Evolutionary conservation across 1,139 yeast genomes (phyloP), one percentile per base, ranked within the genome.

Genomic region (Candida albicans): DNA sequence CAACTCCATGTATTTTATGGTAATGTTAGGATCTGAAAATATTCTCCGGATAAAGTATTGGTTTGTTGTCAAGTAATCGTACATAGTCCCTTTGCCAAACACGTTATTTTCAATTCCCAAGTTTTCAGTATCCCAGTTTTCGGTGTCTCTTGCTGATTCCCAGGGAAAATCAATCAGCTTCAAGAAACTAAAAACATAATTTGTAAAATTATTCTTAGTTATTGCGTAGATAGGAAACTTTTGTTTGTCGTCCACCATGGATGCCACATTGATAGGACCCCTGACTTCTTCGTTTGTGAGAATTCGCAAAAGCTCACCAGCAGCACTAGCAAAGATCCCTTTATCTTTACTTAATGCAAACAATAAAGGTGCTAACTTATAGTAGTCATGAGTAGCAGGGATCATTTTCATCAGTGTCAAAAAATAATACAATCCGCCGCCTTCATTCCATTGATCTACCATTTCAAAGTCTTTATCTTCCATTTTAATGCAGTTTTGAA

Each of bases 261-360:
- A 31, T 9, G 10, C 28, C 12, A 41, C 24, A 7, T 25, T 35
- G 8, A 13, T 26, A 18, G 31, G 29, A 13, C 28, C 37, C 15
- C 33, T 30, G 8, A 42, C 25, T 15, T 38, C 26, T 15, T 32
- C 35, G 13, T 36, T 28, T 42, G 47, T 44, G 36, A 41, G 53
- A 44, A 30, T 49, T 40, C 26, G 46, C 40, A 47, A 47, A 33
- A 41, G 44, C n/a, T 37, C 24, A 12, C 13, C 14, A 2, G 44
- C 47, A 44, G 41, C 45, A 30, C 49, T 46, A 3, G 55, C 53
- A 43, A 49, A 48, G 33, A 48, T 45, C 41, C 9, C 30, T 3
- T 35, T 32, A 25, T 35, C 40, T 8, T 32, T 28, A 4, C 40
- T n/a, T 12, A 42, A 15, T 6, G 35, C 32, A 12, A 31, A 44